Conservation (phyloP, 164 flowering plant genomes). For the Umbilicus rupestris region DNA sequence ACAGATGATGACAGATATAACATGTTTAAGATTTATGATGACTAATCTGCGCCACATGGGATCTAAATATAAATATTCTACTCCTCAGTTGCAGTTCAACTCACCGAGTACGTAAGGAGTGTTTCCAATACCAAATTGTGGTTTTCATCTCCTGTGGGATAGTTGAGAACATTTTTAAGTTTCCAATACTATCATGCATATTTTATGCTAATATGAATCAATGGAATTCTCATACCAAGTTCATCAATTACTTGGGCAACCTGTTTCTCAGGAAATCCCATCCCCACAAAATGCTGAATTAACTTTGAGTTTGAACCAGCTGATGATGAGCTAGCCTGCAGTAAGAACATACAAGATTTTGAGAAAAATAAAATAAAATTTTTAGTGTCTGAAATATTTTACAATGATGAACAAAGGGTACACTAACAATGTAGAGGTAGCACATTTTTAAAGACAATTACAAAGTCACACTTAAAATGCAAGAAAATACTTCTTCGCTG, state of each 20-base stretch:
- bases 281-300: conserved; percentile 8
- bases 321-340: conserved; percentile 6
- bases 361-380: too few species aligned
- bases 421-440: neutral
- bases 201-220: neutral
- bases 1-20: neutral
- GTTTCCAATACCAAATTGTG: conserved; percentile 5
- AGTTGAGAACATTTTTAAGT: neutral
- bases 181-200: neutral
- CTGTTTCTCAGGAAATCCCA: conserved; percentile 7
- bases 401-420: too few species aligned
- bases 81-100: neutral
- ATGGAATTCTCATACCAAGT: neutral
- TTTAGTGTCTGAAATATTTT: too few species aligned
- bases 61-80: too few species aligned
- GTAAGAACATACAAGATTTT: neutral
- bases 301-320: neutral
- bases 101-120: conserved; percentile 3
- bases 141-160: conserved; percentile 1
- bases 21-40: neutral
- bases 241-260: conserved; percentile 8
- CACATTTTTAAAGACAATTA: neutral
- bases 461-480: too few species aligned
- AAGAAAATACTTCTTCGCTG: too few species aligned
- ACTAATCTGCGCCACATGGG: neutral